Percentiles rank a stretch among this genome's conserved stretches.
phyloP scores from a whole-genome alignment of 129 eudicot species.

The Ambrosia artemisiifolia region DNA sequence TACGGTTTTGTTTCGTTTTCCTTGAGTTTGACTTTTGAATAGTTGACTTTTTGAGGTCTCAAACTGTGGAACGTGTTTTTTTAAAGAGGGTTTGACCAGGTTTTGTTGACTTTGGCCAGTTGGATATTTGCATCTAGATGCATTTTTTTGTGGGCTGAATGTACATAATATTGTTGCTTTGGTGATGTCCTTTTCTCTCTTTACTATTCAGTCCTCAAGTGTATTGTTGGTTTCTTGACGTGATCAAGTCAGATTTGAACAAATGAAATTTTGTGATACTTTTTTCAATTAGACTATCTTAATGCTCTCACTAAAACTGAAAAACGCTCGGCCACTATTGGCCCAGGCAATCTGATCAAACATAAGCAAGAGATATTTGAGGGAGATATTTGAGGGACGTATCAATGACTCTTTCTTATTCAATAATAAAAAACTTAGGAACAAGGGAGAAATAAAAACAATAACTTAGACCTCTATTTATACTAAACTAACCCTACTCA shows the following conservation, averaged over 20 bases:
- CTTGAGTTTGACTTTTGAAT: background rate
- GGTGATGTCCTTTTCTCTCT: background rate
- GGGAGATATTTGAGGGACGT: too few species aligned
- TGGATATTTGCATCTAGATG: background rate
- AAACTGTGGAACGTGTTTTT: background rate
- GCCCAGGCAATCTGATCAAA: too few species aligned
- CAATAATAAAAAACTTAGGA: too few species aligned
- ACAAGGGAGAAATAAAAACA: too few species aligned
- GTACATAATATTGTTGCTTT: conserved; percentile 14
- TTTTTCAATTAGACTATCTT: background rate
- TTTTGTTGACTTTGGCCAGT: conserved; percentile 6
- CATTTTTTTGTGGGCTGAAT: background rate
- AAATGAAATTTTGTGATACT: background rate
- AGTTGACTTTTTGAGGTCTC: background rate
- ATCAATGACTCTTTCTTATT: too few species aligned
- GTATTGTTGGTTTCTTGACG: conserved; percentile 6
- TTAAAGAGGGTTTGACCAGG: conserved; percentile 14
- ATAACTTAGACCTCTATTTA: too few species aligned
- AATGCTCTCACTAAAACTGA: too few species aligned
- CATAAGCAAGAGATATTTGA: too few species aligned
- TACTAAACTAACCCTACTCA: too few species aligned
- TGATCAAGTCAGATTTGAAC: conserved; percentile 5
- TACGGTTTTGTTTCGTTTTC: background rate
- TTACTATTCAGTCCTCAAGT: background rate
- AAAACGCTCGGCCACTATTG: too few species aligned